Conservation (phyloP, 345 rosid species). For the Laguncularia racemosa region DNA sequence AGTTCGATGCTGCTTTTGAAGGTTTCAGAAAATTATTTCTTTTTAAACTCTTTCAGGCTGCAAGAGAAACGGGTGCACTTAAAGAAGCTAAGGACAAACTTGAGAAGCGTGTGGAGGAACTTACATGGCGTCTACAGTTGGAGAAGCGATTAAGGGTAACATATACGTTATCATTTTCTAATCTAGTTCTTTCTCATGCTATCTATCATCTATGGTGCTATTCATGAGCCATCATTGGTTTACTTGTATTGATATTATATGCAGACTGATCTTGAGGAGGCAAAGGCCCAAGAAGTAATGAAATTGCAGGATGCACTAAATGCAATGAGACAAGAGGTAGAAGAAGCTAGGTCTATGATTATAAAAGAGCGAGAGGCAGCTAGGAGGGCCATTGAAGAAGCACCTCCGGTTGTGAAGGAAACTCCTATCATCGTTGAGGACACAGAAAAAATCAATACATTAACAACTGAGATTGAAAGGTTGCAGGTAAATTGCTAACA, state of each 20-base stretch:
- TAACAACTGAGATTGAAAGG: conserved; percentile 59
- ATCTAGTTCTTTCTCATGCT: background rate
- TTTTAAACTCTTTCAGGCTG: conserved; percentile 46
- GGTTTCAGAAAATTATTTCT: too few species aligned
- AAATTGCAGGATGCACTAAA: conserved; percentile 67
- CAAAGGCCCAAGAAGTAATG: conserved; percentile 67
- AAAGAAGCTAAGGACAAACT: conserved; percentile 90
- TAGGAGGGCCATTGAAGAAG: conserved; percentile 71
- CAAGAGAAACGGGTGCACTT: conserved; percentile 92
- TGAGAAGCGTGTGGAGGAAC: conserved; percentile 98
- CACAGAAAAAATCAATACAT: conserved; percentile 55
- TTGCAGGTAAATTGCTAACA: conserved; percentile 48
- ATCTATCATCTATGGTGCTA: background rate
- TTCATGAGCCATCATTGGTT: conserved; percentile 1
- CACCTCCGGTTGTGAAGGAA: conserved; percentile 65
- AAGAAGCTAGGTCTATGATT: conserved; percentile 50
- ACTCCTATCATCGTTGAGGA: conserved; percentile 73
- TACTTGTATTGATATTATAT: conserved; percentile 11
- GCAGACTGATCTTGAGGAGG: conserved; percentile 91
- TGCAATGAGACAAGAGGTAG: conserved; percentile 48
- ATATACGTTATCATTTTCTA: background rate
- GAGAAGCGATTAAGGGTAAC: conserved; percentile 93
- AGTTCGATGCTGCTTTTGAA: too few species aligned
- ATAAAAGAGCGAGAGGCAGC: conserved; percentile 85
- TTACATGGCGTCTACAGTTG: conserved; percentile 89